Percentiles rank a stretch among this genome's conserved stretches.
phyloP scores from a whole-genome alignment of 2,329 filamentous ascomycete species.

The Penicillium brasilianum region DNA sequence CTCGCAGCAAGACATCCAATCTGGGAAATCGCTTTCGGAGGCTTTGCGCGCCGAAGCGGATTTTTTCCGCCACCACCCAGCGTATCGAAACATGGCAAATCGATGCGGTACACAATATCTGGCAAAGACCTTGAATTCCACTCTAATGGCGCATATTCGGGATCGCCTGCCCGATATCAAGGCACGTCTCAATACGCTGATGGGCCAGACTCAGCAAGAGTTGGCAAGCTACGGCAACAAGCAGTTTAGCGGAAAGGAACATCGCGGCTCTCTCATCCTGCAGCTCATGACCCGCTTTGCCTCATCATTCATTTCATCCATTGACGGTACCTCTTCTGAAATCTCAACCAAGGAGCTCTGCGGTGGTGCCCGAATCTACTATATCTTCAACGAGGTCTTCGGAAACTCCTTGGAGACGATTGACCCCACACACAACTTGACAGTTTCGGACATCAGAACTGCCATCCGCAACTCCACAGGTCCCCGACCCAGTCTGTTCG shows the following conservation, averaged over 20 bases:
- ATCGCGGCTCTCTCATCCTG: slow-evolving; percentile 90
- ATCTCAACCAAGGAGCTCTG: slow-evolving; percentile 98
- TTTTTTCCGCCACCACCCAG: slow-evolving; percentile 96
- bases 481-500: slow-evolving; percentile 91
- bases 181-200: slow-evolving; percentile 92
- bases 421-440: slow-evolving; percentile 93
- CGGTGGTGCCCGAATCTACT: slow-evolving; percentile 93
- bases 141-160: slow-evolving; percentile 93
- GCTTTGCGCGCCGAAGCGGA: slow-evolving; percentile 88
- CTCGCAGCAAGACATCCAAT: slow-evolving; percentile 97
- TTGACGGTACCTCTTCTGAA: slow-evolving; percentile 96
- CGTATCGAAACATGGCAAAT: slow-evolving; percentile 93
- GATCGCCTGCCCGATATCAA: slow-evolving; percentile 98
- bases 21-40: slow-evolving; percentile 91
- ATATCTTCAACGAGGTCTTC: slow-evolving; percentile 99
- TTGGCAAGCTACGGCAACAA: slow-evolving; percentile 97
- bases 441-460: slow-evolving; percentile 91
- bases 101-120: slow-evolving; percentile 93
- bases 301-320: slow-evolving; percentile 96
- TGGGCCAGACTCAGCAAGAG: slow-evolving; percentile 99
- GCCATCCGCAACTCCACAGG: slow-evolving; percentile 98
- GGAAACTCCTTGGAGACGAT: slow-evolving; percentile 95
- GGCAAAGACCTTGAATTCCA: slow-evolving; percentile 92
- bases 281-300: slow-evolving; percentile 99
- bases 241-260: slow-evolving; percentile 96